Evolutionary conservation across 164 flowering plant species (phyloP), one percentile per base, ranked within the genome.

Genomic region (Aristolochia californica): DNA sequence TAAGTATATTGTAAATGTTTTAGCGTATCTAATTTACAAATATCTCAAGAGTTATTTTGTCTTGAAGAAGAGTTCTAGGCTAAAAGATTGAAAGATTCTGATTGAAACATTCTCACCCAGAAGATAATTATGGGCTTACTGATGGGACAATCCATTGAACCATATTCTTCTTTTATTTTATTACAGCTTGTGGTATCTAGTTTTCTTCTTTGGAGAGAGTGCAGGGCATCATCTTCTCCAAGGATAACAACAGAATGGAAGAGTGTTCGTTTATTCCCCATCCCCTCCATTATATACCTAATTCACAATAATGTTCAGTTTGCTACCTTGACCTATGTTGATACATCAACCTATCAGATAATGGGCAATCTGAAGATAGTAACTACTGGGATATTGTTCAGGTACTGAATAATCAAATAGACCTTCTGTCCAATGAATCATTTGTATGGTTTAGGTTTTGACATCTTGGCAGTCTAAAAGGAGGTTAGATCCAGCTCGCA

Each of bases 321-420:
- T 71, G 97, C 95, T 57, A 93, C 98, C 23, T 76, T 88, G 54
- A 87, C 83, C 21, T 93, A 82, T 69, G 88, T 88, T 68, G 98
- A 93, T 71, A 85, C 98, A 38, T 93, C 98, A 62, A 88, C 97
- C 3, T 88, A 93, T 75, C 98, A 93, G 72, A 88, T 88, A 55
- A 87, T 93, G 98, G 97, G 97, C 10, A 91, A 88, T 73, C 72
- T 91, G 67, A 91, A 91, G 81, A 91, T 91, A 65, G 85, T 91
- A 34, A 84, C 98, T 0, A 91, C 96, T 53, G 98, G 84, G 13
- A 84, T 91, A 66, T 66, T 91, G 30, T 91, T 91, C 85, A 91
- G 98, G 98, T 91, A 62, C 69, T 48, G 51, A 21, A n/a, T 47
- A 34, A 7, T 7, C 51, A 13, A 17, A 7, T 18, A 48, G 51